Evolutionary conservation across 768 basidiomycete genomes (phyloP).

Genomic region (Auricularia sp.): DNA sequence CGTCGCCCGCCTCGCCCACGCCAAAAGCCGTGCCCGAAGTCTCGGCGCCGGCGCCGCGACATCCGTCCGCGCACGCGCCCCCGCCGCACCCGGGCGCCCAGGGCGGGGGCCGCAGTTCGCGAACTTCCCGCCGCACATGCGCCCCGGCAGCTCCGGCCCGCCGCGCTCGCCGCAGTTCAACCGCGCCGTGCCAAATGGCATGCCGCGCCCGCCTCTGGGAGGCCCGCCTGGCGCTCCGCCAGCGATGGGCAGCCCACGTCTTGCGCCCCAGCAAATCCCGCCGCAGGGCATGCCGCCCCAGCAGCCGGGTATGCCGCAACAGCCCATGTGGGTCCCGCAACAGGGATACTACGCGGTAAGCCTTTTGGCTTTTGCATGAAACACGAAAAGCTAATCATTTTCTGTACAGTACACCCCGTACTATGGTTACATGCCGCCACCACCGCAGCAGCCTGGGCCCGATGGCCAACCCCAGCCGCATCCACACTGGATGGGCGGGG

Average conservation of each 20-base stretch:
- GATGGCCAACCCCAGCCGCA: neutral
- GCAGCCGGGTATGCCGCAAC: neutral
- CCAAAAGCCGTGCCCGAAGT: neutral
- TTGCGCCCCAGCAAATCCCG: neutral
- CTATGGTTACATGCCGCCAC: neutral
- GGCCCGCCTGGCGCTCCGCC: neutral
- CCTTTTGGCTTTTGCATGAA: neutral
- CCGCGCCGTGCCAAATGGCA: neutral
- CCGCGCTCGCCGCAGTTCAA: neutral
- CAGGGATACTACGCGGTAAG: neutral
- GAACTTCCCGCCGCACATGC: neutral
- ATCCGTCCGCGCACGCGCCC: neutral
- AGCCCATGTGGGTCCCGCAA: neutral
- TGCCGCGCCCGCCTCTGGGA: neutral
- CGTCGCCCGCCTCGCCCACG: conserved; percentile 13
- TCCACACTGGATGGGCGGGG: neutral
- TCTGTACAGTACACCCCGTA: neutral
- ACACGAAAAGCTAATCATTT: neutral
- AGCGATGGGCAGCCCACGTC: neutral
- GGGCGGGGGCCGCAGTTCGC: neutral
- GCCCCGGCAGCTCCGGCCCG: neutral
- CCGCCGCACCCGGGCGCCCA: neutral
- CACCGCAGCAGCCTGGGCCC: neutral
- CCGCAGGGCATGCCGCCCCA: neutral
- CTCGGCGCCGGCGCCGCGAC: neutral